Conservation (phyloP, 139 green algal species). For the Mychonastes homosphaera region DNA sequence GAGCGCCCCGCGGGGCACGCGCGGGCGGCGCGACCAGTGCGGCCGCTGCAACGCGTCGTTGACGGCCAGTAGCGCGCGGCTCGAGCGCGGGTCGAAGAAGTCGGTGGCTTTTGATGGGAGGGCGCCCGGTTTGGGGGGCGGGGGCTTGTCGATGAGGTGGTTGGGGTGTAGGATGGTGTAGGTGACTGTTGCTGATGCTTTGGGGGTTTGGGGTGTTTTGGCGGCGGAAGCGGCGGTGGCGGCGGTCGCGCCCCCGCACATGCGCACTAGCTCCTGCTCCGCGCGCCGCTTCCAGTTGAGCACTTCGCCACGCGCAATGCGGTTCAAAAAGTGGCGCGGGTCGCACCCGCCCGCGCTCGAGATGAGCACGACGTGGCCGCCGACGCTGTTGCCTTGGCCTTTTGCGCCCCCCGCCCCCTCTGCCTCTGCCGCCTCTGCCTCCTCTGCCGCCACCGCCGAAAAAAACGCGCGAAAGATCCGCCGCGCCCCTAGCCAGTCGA, state of each 20-base stretch:
- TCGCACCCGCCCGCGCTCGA: slow-evolving; percentile 19
- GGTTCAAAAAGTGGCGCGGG: slow-evolving; percentile 24
- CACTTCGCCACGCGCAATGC: slow-evolving; percentile 24
- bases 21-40: slow-evolving; percentile 4
- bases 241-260: no score
- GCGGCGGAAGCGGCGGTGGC: no score
- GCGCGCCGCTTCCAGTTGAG: slow-evolving; percentile 26
- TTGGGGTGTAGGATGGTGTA: slow-evolving; percentile 28
- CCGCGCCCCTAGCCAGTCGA: background rate
- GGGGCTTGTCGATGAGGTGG: background rate
- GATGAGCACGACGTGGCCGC: slow-evolving; percentile 14
- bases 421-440: slow-evolving; percentile 10
- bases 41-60: slow-evolving; percentile 17
- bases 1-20: slow-evolving; percentile 19
- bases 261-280: slow-evolving; percentile 22
- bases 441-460: background rate
- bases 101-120: background rate
- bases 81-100: background rate
- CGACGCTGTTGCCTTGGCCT: no score
- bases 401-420: background rate
- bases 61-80: slow-evolving; percentile 14
- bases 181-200: slow-evolving; percentile 9
- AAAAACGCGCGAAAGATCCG: background rate
- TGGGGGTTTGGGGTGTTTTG: no score
- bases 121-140: background rate